Conservation (phyloP, 345 rosid genomes). For the Pseudoturritis turrita region DNA sequence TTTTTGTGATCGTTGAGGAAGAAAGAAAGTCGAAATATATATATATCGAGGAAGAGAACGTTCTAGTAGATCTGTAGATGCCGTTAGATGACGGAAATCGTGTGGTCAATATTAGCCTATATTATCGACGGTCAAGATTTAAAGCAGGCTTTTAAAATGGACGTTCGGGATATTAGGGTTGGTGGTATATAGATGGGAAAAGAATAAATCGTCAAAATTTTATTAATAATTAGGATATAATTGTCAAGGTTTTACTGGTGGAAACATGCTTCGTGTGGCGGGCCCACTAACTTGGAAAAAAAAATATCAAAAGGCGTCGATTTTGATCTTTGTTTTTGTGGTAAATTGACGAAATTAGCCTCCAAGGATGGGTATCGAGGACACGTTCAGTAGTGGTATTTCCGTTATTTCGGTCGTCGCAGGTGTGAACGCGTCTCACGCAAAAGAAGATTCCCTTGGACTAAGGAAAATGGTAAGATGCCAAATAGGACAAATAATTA, state of each 20-base stretch:
- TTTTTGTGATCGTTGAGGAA: background rate
- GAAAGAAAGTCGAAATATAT: conserved; percentile 5
- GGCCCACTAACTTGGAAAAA: conserved; percentile 13
- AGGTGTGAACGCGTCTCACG: conserved; percentile 43
- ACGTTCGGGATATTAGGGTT: conserved; percentile 32
- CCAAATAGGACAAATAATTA: background rate
- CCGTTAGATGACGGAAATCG: conserved; percentile 44
- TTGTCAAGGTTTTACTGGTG: conserved; percentile 14
- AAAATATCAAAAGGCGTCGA: background rate
- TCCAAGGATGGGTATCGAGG: background rate
- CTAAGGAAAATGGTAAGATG: background rate
- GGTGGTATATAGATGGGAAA: conserved; percentile 26
- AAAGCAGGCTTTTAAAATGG: background rate
- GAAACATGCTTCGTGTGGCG: conserved; percentile 26
- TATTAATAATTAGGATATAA: background rate
- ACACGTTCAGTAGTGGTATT: background rate
- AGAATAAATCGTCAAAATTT: background rate
- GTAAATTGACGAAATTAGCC: conserved; percentile 9
- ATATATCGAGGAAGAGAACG: conserved; percentile 35
- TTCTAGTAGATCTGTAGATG: conserved; percentile 38
- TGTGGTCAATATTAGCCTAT: conserved; percentile 28
- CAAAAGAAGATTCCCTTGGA: conserved; percentile 33
- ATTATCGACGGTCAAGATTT: conserved; percentile 26
- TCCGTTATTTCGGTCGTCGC: conserved; percentile 1
- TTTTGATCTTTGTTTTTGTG: background rate